These are phyloP conservation scores for Phaeosphaeriaceae sp. DNA, from an alignment of 2,329 filamentous ascomycete species.

Conservation along the genomic window DNA sequence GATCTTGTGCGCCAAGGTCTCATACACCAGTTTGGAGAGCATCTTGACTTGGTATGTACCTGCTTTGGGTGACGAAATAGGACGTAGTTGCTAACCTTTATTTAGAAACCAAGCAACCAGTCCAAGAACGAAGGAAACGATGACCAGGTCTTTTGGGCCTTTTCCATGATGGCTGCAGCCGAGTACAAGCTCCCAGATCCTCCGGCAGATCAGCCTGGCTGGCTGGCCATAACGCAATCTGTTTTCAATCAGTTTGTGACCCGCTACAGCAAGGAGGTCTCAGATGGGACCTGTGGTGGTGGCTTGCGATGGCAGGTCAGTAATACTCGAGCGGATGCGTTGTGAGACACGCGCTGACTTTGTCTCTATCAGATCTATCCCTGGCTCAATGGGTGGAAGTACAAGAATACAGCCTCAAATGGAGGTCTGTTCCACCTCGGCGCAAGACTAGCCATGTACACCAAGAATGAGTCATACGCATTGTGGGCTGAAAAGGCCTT, in stretches of 20 bases:
- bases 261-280: conserved; percentile 39
- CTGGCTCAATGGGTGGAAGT: conserved; percentile 44
- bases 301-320: conserved; percentile 42
- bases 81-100: conserved; percentile 4
- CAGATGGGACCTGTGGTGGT: conserved; percentile 36
- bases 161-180: conserved; percentile 62
- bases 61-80: too few species aligned
- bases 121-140: conserved; percentile 59
- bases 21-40: conserved; percentile 40
- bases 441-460: conserved; percentile 46
- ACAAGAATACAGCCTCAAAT: conserved; percentile 50
- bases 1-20: conserved; percentile 63
- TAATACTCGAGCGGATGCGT: neutral
- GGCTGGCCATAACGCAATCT: conserved; percentile 52
- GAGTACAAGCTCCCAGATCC: conserved; percentile 57
- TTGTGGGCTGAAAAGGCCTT: conserved; percentile 44
- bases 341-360: neutral
- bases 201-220: conserved; percentile 48
- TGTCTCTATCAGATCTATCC: conserved; percentile 34
- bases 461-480: conserved; percentile 45
- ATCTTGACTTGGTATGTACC: conserved; percentile 33
- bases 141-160: conserved; percentile 65
- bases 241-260: conserved; percentile 47
- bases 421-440: conserved; percentile 49
- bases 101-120: conserved; percentile 45